phyloP scores from a whole-genome alignment of 148 eudicot genomes.

The Camellia lanceoleosa region DNA sequence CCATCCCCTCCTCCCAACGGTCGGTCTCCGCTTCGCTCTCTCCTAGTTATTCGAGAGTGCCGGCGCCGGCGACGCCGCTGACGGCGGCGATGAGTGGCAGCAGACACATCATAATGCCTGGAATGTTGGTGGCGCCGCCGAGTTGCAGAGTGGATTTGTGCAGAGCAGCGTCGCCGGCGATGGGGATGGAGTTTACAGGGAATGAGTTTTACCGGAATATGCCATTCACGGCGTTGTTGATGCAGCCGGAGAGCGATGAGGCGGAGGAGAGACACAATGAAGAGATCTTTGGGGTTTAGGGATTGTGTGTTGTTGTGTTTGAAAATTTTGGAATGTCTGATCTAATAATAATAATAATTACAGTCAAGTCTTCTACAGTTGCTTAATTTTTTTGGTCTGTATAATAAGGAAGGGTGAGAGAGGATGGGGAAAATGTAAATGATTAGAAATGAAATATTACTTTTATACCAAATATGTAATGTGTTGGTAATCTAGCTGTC shows the following conservation, averaged over 20 bases:
- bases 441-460: background rate
- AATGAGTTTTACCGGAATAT: slow-evolving; percentile 19
- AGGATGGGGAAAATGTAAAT: background rate
- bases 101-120: background rate
- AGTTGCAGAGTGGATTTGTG: slow-evolving; percentile 27
- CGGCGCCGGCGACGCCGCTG: background rate
- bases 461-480: too few relatives aligned
- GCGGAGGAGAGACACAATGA: slow-evolving; percentile 16
- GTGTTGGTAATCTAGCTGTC: too few relatives aligned
- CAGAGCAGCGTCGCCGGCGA: slow-evolving; percentile 17
- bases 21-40: background rate
- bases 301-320: too few relatives aligned
- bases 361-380: background rate
- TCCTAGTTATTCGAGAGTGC: background rate
- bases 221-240: slow-evolving; percentile 33
- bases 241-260: slow-evolving; percentile 22
- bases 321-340: too few relatives aligned
- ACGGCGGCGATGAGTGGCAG: too few relatives aligned
- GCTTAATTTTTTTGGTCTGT: background rate
- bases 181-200: slow-evolving; percentile 4
- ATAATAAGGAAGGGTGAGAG: background rate
- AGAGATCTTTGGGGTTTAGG: background rate
- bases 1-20: background rate
- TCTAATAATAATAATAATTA: too few relatives aligned
- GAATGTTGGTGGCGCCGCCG: slow-evolving; percentile 3